phyloP scores from a whole-genome alignment of 2,329 filamentous ascomycete species.

The Phoma sp. region DNA sequence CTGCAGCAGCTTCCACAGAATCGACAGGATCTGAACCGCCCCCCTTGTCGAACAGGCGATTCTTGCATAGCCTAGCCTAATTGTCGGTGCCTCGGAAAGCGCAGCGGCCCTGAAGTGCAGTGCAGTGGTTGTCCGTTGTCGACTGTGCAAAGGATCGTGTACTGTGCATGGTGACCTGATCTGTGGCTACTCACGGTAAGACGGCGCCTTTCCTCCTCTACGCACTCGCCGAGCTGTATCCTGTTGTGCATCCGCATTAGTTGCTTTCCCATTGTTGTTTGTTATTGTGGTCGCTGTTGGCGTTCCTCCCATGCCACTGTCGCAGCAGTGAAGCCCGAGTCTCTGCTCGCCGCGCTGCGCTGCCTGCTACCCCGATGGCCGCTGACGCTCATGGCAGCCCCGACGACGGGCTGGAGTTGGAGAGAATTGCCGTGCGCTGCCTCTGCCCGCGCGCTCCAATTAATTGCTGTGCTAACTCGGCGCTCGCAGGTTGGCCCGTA shows the following conservation, averaged over 20 bases:
- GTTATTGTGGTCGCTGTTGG: neutral
- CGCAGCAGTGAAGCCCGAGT: slow-evolving; percentile 10
- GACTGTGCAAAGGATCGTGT: slow-evolving; percentile 1
- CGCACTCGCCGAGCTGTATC: neutral
- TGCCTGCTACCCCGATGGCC: slow-evolving; percentile 24
- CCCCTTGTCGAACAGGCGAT: slow-evolving; percentile 9
- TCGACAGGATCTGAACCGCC: neutral
- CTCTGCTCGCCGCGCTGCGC: neutral
- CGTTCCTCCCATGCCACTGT: slow-evolving; percentile 2
- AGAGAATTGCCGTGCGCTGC: slow-evolving; percentile 45
- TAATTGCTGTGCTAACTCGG: slow-evolving; percentile 34
- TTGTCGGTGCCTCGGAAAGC: neutral
- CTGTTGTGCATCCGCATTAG: neutral
- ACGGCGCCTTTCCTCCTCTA: slow-evolving; percentile 13
- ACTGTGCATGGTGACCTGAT: slow-evolving; percentile 17
- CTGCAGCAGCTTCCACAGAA: slow-evolving; percentile 9
- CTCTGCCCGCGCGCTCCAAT: neutral
- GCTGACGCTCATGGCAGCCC: slow-evolving; percentile 32
- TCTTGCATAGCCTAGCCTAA: slow-evolving; percentile 8
- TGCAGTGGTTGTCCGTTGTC: neutral
- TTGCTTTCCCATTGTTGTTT: neutral
- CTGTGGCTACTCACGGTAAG: slow-evolving; percentile 16
- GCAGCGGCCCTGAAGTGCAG: slow-evolving; percentile 10
- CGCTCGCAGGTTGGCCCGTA: slow-evolving; percentile 45
- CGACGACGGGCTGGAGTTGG: slow-evolving; percentile 46